Evolutionary conservation across 257 asterid species (phyloP).

Genomic region (Solanum sitiens): DNA sequence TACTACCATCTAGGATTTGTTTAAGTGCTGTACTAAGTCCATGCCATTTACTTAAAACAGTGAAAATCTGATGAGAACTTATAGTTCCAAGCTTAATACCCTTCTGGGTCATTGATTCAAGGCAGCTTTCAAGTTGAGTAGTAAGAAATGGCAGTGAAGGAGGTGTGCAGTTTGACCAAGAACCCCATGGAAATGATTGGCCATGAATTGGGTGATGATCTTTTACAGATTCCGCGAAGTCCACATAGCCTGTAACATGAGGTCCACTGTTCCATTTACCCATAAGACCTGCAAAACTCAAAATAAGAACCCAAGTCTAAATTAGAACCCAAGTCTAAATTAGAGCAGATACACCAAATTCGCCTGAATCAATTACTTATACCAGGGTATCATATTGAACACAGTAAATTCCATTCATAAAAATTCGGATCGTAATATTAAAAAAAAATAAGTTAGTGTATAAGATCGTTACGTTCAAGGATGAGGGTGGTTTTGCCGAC

Average conservation of each 20-base stretch:
- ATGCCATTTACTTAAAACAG: slow-evolving; percentile 82
- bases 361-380: not conserved
- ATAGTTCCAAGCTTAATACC: slow-evolving; percentile 74
- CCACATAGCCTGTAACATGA: slow-evolving; percentile 82
- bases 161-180: slow-evolving; percentile 63
- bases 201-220: slow-evolving; percentile 84
- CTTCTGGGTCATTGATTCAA: slow-evolving; percentile 58
- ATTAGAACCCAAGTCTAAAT: not conserved
- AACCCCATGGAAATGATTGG: slow-evolving; percentile 81
- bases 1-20: slow-evolving; percentile 35
- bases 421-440: not conserved
- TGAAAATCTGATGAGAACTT: slow-evolving; percentile 75
- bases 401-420: not conserved
- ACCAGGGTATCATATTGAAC: not conserved
- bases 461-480: slow-evolving; percentile 47
- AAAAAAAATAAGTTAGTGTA: not conserved
- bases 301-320: not conserved
- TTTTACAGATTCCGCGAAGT: slow-evolving; percentile 70
- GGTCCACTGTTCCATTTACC: slow-evolving; percentile 88
- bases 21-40: slow-evolving; percentile 60
- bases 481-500: slow-evolving; percentile 96
- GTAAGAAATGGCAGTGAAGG: slow-evolving; percentile 41
- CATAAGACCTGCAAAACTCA: slow-evolving; percentile 46
- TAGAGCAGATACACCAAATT: not conserved
- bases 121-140: slow-evolving; percentile 64